Base-by-base conservation (phyloP, 164 flowering plant species). In the Liquidambar formosana region DNA sequence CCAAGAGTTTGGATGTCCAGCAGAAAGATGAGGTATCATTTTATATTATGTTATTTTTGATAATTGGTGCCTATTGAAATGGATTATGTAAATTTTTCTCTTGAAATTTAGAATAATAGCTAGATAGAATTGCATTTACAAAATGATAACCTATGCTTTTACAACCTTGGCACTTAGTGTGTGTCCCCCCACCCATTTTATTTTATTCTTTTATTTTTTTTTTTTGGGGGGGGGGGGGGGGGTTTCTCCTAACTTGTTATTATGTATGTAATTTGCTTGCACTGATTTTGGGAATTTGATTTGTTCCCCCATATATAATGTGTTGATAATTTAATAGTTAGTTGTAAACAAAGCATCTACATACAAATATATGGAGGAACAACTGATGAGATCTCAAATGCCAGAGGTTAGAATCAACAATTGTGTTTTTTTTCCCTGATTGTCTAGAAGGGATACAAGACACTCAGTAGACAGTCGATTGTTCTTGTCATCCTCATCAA, bases 1-100 rank as follows among this genome's bases (percentile, higher is more conserved):
- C 64, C 23, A 81, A 83, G 69, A 67, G 61, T 63, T 57, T 49
- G 62, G 78, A 70, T 67, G 27, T 56, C 59, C 79, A 65, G 49
- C 70, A 63, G 46, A 81, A 84, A 77, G 82, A 75, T 52, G 77
- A 78, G 97, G 97, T 94, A 80, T 47, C 0, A 44, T 21, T 45
- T 46, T 62, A 10, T 45, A 26, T 23, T 43, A 22, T 2, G 2
- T 33, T 33, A 33, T 33, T 41, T 53, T 44, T 67, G 22, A 9
- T 19, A 11, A 25, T 54, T 54, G 23, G 22, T 54, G 23, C 23
- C 8, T 22, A 3, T 54, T 54, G 15, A 54, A 54, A 54, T 54
- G 2, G 58, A 12, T 22, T 54, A 26, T 21, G 27, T 22, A 25
- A 22, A 54, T 22, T 54, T 54, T 54, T 33, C 2, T 27, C 58